These are phyloP conservation scores for Gossypium herbaceum DNA, from an alignment of 345 rosid species.

Conservation along the genomic window DNA sequence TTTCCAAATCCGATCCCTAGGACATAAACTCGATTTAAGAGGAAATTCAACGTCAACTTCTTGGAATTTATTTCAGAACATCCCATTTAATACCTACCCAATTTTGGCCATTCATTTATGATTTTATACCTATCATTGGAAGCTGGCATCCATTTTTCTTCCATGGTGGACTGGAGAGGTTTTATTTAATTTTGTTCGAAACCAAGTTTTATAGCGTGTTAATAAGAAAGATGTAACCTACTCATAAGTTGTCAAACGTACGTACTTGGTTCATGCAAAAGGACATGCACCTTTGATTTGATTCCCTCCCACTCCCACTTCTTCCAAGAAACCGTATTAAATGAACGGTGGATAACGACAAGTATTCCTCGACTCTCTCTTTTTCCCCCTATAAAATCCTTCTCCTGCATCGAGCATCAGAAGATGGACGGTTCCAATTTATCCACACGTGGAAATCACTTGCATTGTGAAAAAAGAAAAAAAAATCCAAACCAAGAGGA, in stretches of 20 bases:
- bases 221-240: background rate
- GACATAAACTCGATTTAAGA: background rate
- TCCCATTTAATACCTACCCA: background rate
- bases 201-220: too few relatives aligned
- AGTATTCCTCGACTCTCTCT: background rate
- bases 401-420: background rate
- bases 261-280: background rate
- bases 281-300: background rate
- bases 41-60: background rate
- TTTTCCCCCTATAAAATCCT: background rate
- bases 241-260: background rate
- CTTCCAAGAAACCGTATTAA: background rate
- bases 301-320: background rate
- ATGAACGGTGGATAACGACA: background rate
- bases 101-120: background rate
- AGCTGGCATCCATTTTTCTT: background rate
- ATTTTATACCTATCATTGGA: background rate
- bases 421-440: conserved; percentile 14
- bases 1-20: too few relatives aligned
- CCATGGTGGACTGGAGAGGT: too few relatives aligned
- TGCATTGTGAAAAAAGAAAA: too few relatives aligned
- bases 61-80: background rate
- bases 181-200: background rate
- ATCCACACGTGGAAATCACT: background rate
- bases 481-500: too few relatives aligned